These are phyloP conservation scores for Inga leiocalycina DNA, from an alignment of 306 rosid genomes.

Conservation along the genomic window DNA sequence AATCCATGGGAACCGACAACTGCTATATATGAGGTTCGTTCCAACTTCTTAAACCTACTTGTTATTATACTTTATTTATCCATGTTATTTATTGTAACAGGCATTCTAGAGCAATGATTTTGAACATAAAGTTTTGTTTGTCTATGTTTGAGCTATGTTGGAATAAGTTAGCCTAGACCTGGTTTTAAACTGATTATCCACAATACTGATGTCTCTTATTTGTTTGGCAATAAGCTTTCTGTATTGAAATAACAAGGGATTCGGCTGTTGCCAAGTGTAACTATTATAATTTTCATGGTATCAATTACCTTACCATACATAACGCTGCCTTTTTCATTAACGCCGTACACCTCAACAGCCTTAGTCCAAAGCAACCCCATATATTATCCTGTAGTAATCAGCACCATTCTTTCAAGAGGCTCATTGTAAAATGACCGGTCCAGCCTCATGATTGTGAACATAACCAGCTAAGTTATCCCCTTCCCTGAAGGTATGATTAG, in stretches of 20 bases:
- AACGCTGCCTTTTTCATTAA: not conserved
- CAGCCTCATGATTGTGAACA: not conserved
- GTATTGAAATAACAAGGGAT: not conserved
- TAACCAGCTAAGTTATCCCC: not conserved
- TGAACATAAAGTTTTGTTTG: not conserved
- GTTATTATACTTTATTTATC: slow-evolving; percentile 16
- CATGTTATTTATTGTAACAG: not conserved
- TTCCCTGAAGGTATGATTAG: not conserved
- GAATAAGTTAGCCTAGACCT: slow-evolving; percentile 17
- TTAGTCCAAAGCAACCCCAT: not conserved
- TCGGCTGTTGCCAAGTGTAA: not conserved
- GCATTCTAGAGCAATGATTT: not conserved
- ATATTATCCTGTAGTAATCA: not conserved
- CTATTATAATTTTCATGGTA: slow-evolving; percentile 6
- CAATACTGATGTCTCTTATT: slow-evolving; percentile 11
- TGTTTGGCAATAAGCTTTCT: slow-evolving; percentile 21
- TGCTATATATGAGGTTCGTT: slow-evolving; percentile 79
- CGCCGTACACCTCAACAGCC: not conserved
- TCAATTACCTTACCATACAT: slow-evolving; percentile 2
- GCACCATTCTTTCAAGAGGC: not conserved
- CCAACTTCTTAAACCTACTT: slow-evolving; percentile 30
- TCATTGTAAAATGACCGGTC: not conserved
- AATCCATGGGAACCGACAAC: slow-evolving; percentile 77
- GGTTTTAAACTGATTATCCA: not conserved
- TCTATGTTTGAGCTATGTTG: not conserved